Conservation (phyloP, 1,284 basidiomycete genomes). For the Cryptococcus sp. region DNA sequence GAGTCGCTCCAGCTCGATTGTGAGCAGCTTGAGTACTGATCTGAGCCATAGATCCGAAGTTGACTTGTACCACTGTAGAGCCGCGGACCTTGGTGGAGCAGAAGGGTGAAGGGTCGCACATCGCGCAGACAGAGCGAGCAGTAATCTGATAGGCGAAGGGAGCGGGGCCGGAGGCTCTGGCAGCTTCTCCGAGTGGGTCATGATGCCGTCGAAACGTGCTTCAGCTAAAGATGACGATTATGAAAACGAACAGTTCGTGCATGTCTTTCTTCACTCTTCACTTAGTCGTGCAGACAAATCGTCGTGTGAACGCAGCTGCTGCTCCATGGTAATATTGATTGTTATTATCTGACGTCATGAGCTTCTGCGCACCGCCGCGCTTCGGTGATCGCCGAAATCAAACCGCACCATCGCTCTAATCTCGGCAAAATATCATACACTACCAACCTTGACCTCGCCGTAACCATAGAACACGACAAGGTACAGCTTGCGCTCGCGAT, state of each 20-base stretch:
- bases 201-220: not conserved
- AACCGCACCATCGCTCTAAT: too few relatives aligned
- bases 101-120: constrained; percentile 29
- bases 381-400: too few relatives aligned
- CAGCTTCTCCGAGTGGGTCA: constrained; percentile 2
- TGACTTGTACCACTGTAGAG: constrained; percentile 25
- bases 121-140: constrained; percentile 41
- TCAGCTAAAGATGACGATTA: not conserved
- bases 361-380: too few relatives aligned
- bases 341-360: too few relatives aligned
- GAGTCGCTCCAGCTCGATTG: constrained; percentile 34
- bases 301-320: too few relatives aligned
- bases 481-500: too few relatives aligned
- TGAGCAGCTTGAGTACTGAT: constrained; percentile 40
- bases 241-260: not conserved
- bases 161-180: constrained; percentile 29
- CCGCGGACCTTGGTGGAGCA: constrained; percentile 12
- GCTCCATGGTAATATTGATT: too few relatives aligned
- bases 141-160: constrained; percentile 30
- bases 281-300: not conserved
- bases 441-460: too few relatives aligned
- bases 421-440: too few relatives aligned
- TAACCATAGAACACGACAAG: too few relatives aligned
- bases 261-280: not conserved
- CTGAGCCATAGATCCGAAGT: constrained; percentile 35